Percentiles rank a stretch among this genome's conserved stretches.
phyloP scores from a whole-genome alignment of 2,329 filamentous ascomycete species.

The Neofusicoccum cordaticola region DNA sequence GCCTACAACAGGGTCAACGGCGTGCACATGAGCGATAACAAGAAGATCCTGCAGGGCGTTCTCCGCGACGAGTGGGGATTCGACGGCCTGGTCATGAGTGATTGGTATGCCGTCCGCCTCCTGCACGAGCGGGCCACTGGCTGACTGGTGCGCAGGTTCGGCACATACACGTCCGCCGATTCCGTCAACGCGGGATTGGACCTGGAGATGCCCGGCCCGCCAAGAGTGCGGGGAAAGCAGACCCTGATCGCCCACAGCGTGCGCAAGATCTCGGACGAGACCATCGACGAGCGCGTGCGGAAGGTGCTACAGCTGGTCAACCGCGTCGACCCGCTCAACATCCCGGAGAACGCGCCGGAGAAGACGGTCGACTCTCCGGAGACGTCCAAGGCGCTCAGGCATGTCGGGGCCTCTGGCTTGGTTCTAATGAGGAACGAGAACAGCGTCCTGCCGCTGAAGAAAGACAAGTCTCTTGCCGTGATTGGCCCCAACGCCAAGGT shows the following conservation, averaged over 20 bases:
- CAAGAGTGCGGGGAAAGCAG: slow-evolving; percentile 38
- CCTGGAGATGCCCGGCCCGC: slow-evolving; percentile 44
- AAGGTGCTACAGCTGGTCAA: slow-evolving; percentile 63
- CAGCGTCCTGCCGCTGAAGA: slow-evolving; percentile 61
- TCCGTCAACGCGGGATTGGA: slow-evolving; percentile 37
- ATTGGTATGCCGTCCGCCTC: slow-evolving; percentile 61
- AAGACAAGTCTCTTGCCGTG: slow-evolving; percentile 63
- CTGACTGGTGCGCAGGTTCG: slow-evolving; percentile 61
- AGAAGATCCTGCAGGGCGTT: slow-evolving; percentile 63
- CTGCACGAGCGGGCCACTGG: slow-evolving; percentile 57
- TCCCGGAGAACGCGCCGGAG: slow-evolving; percentile 56
- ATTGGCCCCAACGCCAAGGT: slow-evolving; percentile 69
- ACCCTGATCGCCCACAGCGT: slow-evolving; percentile 14
- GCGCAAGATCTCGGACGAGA: slow-evolving; percentile 55
- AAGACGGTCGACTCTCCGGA: slow-evolving; percentile 58
- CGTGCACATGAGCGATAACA: slow-evolving; percentile 63
- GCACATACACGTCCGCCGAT: slow-evolving; percentile 35
- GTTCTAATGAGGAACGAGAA: slow-evolving; percentile 72
- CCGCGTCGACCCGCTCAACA: slow-evolving; percentile 59
- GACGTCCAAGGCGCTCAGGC: slow-evolving; percentile 60
- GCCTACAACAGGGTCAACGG: slow-evolving; percentile 74
- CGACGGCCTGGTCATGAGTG: slow-evolving; percentile 64
- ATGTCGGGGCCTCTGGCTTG: slow-evolving; percentile 64
- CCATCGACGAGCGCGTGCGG: slow-evolving; percentile 30
- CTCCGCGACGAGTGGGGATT: slow-evolving; percentile 72